A percentile compares a stretch with the other conserved stretches of the same genome.
Evolutionary conservation across 2,329 filamentous ascomycete genomes (phyloP).

Genomic region (Dactylellina sp.): DNA sequence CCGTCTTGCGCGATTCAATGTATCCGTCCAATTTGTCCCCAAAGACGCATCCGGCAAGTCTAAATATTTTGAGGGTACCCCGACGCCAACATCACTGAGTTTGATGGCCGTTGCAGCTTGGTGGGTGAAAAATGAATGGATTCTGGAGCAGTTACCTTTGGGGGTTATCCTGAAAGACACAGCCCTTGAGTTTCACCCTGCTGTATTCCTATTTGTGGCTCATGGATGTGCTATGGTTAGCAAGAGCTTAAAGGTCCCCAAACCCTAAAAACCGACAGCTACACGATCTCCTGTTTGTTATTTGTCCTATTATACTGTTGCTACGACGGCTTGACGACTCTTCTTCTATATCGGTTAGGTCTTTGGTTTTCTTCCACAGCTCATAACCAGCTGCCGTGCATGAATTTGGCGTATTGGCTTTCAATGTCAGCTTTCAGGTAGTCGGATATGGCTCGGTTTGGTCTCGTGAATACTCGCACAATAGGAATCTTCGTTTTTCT

Average conservation of each 20-base stretch:
- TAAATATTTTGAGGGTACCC: constrained; percentile 95
- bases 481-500: not conserved
- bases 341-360: constrained; percentile 12
- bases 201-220: constrained; percentile 81
- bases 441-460: constrained; percentile 15
- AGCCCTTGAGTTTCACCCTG: constrained; percentile 83
- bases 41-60: constrained; percentile 94
- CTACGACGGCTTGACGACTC: constrained; percentile 16
- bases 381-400: constrained; percentile 6
- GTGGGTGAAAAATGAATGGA: constrained; percentile 85
- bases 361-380: constrained; percentile 12
- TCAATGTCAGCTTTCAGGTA: not conserved
- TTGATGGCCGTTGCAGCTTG: constrained; percentile 88
- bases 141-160: constrained; percentile 80
- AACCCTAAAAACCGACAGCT: constrained; percentile 63
- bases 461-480: constrained; percentile 12
- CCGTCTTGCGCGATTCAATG: constrained; percentile 95
- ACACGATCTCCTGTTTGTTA: constrained; percentile 1
- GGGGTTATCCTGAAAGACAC: constrained; percentile 77
- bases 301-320: constrained; percentile 16
- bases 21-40: constrained; percentile 87
- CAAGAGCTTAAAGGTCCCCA: constrained; percentile 93
- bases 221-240: constrained; percentile 95
- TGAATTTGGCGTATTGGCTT: constrained; percentile 18
- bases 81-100: constrained; percentile 88